These are phyloP conservation scores for Leccinum griseonigrum DNA, from an alignment of 1,284 basidiomycete species.

Conservation along the genomic window DNA sequence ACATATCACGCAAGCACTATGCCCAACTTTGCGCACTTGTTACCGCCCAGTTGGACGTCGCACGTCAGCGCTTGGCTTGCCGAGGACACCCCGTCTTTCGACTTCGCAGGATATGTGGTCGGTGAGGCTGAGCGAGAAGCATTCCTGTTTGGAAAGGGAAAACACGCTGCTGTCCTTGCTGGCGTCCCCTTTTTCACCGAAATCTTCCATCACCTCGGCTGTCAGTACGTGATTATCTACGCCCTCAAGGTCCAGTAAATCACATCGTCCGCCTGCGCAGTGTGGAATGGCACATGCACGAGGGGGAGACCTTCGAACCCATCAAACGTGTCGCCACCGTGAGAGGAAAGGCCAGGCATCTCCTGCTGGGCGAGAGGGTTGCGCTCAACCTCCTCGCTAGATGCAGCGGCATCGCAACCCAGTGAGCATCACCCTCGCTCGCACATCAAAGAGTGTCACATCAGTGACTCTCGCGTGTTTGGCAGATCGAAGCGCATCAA, in stretches of 20 bases:
- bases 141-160: slow-evolving; percentile 86
- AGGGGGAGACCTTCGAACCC: slow-evolving; percentile 80
- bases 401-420: slow-evolving; percentile 95
- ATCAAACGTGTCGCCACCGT: slow-evolving; percentile 92
- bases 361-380: slow-evolving; percentile 94
- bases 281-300: slow-evolving; percentile 89
- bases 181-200: slow-evolving; percentile 97
- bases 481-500: slow-evolving; percentile 77
- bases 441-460: background rate
- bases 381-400: slow-evolving; percentile 93
- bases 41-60: slow-evolving; percentile 89
- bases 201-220: slow-evolving; percentile 87
- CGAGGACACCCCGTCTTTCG: slow-evolving; percentile 96
- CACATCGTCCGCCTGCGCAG: slow-evolving; percentile 45
- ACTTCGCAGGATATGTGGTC: slow-evolving; percentile 97
- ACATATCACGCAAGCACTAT: slow-evolving; percentile 1
- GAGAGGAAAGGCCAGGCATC: slow-evolving; percentile 80
- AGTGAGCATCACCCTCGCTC: slow-evolving; percentile 48
- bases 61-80: slow-evolving; percentile 83
- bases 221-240: slow-evolving; percentile 61
- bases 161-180: slow-evolving; percentile 77
- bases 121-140: slow-evolving; percentile 88
- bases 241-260: background rate
- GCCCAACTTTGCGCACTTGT: slow-evolving; percentile 61
- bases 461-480: slow-evolving; percentile 4